Base-by-base conservation (phyloP, 805 yeast genomes). In the Candida pseudofarinosa region DNA sequence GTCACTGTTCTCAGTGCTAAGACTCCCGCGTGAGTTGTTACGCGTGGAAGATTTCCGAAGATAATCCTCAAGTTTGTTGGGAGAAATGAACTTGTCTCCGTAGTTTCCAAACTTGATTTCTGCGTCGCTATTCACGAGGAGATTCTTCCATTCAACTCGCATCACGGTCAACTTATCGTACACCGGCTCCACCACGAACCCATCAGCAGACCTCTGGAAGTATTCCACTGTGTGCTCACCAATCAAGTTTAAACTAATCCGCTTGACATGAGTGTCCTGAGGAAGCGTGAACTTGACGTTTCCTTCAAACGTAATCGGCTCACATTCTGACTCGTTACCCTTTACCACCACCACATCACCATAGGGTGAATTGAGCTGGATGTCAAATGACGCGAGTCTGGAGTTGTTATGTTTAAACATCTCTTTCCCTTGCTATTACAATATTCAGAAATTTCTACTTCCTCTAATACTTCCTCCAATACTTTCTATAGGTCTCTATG, bases 131-230 rank as follows among this genome's bases (percentile, higher is more conserved):
- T 55, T 49, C 12, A 67, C 63, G 35, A 77, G 57, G 30, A 77
- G 56, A 47, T 77, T 77, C 38, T 62, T 59, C 82, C 82, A 77
- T 14, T 65, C 70, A 19, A 68, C 74, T 20, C 62, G 57, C 37
- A 77, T 49, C 4, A 71, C 67, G 35, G 69, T 63, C 14, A 62
- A 54, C 19, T 69, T 60, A 36, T 72, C 77, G 20, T 57, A 46
- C 13, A 69, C 62, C 32, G 67, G 69, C 35, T 62, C 65, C 14
- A 33, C 31, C 0, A 58, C 56, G 5, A 61, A 50, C 3, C 71
- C 71, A 6, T 51, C 43, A 3, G 49, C 56, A 35, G 56, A 55
- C 28, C 67, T 53, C 44, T 62, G 71, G 37, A 66, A 55, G 55
- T 65, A 76, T 37, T 70, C 73, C 12, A 74, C 55, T 30, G 62